Evolutionary conservation across 257 asterid genomes (phyloP).

Genomic region (Solanum pimpinellifolium): DNA sequence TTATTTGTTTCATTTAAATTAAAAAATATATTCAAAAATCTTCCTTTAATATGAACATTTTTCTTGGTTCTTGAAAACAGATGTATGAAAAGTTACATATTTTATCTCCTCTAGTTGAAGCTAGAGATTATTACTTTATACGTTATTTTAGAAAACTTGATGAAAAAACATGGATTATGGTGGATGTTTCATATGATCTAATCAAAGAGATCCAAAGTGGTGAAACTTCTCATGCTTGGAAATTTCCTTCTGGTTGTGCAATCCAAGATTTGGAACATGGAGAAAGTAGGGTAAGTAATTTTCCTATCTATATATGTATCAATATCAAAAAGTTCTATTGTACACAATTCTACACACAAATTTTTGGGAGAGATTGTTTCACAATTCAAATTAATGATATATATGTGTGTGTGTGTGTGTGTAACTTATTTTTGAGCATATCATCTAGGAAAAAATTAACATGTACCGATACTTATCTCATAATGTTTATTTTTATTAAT

Average conservation of each 20-base stretch:
- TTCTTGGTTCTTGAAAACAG: not conserved
- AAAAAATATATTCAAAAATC: not conserved
- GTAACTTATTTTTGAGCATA: too few relatives aligned
- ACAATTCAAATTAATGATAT: too few relatives aligned
- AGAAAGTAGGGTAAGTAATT: constrained; percentile 37
- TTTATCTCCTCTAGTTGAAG: not conserved
- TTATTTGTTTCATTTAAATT: not conserved
- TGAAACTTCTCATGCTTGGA: constrained; percentile 39
- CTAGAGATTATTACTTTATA: constrained; percentile 50
- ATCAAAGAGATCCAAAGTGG: constrained; percentile 22
- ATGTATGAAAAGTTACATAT: not conserved
- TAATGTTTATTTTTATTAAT: too few relatives aligned
- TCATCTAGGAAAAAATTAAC: too few relatives aligned
- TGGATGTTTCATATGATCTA: constrained; percentile 42
- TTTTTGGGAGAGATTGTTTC: too few relatives aligned
- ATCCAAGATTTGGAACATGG: constrained; percentile 49
- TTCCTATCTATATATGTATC: not conserved
- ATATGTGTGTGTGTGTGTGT: too few relatives aligned
- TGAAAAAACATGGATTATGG: constrained; percentile 41
- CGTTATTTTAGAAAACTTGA: constrained; percentile 42
- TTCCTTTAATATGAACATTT: not conserved
- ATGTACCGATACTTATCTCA: too few relatives aligned
- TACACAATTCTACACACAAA: not conserved
- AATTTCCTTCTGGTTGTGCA: constrained; percentile 62
- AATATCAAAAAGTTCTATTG: too few relatives aligned